Base-by-base conservation (phyloP, 371 early-diverging fungal species). In the Chytridium lagenaria region DNA sequence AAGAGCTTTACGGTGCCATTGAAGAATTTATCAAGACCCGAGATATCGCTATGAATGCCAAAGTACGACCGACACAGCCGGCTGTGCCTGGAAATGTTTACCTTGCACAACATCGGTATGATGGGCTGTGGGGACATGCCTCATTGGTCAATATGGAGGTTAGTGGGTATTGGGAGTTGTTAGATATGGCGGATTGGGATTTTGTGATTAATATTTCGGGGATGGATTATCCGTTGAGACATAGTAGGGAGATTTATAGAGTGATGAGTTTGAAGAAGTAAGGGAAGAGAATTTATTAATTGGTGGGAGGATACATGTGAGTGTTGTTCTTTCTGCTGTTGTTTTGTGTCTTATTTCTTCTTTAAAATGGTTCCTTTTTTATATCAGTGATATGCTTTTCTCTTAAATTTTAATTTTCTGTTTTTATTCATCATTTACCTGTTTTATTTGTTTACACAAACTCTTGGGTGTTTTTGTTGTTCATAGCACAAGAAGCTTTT, bases 131-230 rank as follows among this genome's bases (percentile, higher is more conserved):
- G 75, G 81, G 81, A 33, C 79, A 80, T 59, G 57, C 67, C 1
- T 72, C 72, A n/a, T 59, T 77, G 28, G 78, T 83, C 3, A 74
- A 50, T 65, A 65, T 71, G 51, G 80, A 78, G 67, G 70, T 83
- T 16, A 38, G 50, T 1, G 80, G 81, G 3, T 79, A 71, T 49
- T 83, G 69, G 67, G 81, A 79, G 69, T 71, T 83, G 23, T 28
- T 40, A 64, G 81, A 79, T 31, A 10, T 80, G 61, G 83, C 80
- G 0, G 78, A 80, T 38, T 83, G 83, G 83, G 83, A 83, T 40
- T 83, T 74, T 71, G 74, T 79, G 7, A 78, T 83, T 65, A 83
- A 83, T 59, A 64, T 83, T 3, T 72, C 72, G 34, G 70, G 57
- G 33, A 57, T 74, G 66, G 83, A 83, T 71, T 83, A 72, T 71